Conservation (phyloP, 2,329 filamentous ascomycete genomes). For the Hymenoscyphus linearis region DNA sequence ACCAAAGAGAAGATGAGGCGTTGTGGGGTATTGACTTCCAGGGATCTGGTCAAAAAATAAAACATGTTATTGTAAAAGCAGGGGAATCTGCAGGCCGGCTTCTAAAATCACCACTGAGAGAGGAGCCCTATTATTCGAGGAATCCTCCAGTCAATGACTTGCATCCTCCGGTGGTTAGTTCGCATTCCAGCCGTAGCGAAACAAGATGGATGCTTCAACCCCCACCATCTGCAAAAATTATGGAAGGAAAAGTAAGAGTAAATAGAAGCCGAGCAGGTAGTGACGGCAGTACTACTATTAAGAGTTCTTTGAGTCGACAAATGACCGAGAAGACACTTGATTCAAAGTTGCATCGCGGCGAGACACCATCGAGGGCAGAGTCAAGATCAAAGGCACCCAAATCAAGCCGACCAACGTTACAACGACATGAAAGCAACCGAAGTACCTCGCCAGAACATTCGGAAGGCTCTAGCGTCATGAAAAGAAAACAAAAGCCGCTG, state of each 20-base stretch:
- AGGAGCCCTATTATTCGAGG: slow-evolving; percentile 30
- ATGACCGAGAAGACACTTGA: slow-evolving; percentile 29
- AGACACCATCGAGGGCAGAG: slow-evolving; percentile 19
- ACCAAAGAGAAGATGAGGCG: slow-evolving; percentile 84
- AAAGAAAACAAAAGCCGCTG: slow-evolving; percentile 22
- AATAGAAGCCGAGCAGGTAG: slow-evolving; percentile 47
- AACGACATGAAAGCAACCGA: slow-evolving; percentile 18
- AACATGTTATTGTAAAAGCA: slow-evolving; percentile 42
- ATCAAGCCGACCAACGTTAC: slow-evolving; percentile 12
- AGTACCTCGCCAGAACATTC: slow-evolving; percentile 21
- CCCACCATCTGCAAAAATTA: slow-evolving; percentile 81
- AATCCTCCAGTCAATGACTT: slow-evolving; percentile 80
- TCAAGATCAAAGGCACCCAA: slow-evolving; percentile 10
- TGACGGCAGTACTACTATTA: slow-evolving; percentile 45
- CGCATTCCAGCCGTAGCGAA: slow-evolving; percentile 64
- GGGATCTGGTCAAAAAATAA: slow-evolving; percentile 47
- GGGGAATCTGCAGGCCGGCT: slow-evolving; percentile 47
- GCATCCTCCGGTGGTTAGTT: slow-evolving; percentile 78
- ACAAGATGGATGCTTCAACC: slow-evolving; percentile 91
- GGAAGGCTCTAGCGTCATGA: slow-evolving; percentile 18
- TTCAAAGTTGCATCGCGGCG: slow-evolving; percentile 27
- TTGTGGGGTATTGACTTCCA: slow-evolving; percentile 66
- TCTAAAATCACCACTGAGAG: slow-evolving; percentile 40
- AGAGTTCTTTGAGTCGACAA: slow-evolving; percentile 25
- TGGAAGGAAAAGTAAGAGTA: slow-evolving; percentile 78